Base-by-base conservation (phyloP, 2,329 filamentous ascomycete species). In the Zopfia rhizophila region DNA sequence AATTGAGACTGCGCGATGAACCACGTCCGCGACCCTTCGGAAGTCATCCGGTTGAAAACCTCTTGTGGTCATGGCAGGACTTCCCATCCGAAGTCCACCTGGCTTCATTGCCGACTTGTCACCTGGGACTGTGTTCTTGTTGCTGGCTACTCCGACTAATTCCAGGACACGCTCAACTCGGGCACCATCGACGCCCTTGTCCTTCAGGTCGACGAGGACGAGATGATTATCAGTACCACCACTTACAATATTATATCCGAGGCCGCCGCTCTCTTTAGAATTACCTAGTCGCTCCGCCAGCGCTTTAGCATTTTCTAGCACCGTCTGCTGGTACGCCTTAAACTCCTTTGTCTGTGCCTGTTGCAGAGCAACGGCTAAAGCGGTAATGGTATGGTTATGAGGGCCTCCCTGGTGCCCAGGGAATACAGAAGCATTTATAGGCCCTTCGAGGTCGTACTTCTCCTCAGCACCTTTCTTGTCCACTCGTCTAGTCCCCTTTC, bases 341-440 rank as follows among this genome's bases (percentile, higher is more conserved):
- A 97, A 99, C 61, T 97, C 93, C 43, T 88, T 85, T 38, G 85
- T 87, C 61, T 91, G 86, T 17, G 94, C 93, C 80, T 99, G 94
- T 80, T 96, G 92, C 57, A 99, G 82, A 31, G 94, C 94, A 48
- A 99, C 94, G 24, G 94, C 87, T 54, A 99, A 83, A 38, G 94
- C 94, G 53, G 93, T 97, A 78, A 99, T 99, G 72, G 94, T 99
- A 85, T 99, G 94, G 82, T 99, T 99, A 83, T 99, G 94, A 40
- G 94, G 94, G 22, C 94, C 94, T 70, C 94, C 94, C 80, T 99
- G 94, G 80, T 99, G 94, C 52, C 94, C 94, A 45, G 94, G 94
- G 85, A 99, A 99, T 73, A 99, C 94, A 46, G 94, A 97, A 75
- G 95, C 92, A 81, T 99, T 99, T 82, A 99, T 99, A 45, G 91